phyloP scores from a whole-genome alignment of 2,329 filamentous ascomycete genomes.

The Orbilia quercus region DNA sequence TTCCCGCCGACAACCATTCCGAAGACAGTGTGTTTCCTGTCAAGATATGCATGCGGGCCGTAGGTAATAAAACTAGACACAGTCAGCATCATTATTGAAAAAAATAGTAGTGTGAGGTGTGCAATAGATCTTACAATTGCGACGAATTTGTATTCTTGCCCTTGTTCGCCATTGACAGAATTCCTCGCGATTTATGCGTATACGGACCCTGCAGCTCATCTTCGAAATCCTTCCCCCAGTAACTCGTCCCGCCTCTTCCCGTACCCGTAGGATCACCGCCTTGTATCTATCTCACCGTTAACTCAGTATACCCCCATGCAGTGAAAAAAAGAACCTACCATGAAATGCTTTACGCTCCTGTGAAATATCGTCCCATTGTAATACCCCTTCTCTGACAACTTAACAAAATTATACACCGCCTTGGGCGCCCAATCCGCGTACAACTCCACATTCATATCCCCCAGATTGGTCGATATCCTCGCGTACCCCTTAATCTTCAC shows the following conservation, averaged over 20 bases:
- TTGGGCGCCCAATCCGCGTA: constrained; percentile 90
- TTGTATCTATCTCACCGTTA: constrained; percentile 71
- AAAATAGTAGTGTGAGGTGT: constrained; percentile 62
- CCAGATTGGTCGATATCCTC: constrained; percentile 85
- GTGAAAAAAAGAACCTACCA: constrained; percentile 66
- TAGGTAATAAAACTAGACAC: constrained; percentile 81
- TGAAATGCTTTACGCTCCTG: constrained; percentile 93
- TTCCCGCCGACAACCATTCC: constrained; percentile 82
- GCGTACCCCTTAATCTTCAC: constrained; percentile 93
- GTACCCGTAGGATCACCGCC: constrained; percentile 94
- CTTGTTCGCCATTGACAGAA: constrained; percentile 96
- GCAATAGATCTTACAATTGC: constrained; percentile 74
- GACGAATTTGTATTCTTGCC: constrained; percentile 96
- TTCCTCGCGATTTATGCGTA: constrained; percentile 82
- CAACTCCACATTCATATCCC: constrained; percentile 86
- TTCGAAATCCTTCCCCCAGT: constrained; percentile 93
- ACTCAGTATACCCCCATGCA: not conserved
- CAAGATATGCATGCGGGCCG: constrained; percentile 82
- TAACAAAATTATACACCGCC: constrained; percentile 96
- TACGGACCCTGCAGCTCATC: constrained; percentile 93
- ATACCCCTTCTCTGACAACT: constrained; percentile 87
- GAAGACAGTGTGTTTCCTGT: constrained; percentile 95
- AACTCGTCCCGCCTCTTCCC: constrained; percentile 85
- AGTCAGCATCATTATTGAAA: not conserved
- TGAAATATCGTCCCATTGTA: constrained; percentile 88